Evolutionary conservation across 164 flowering plant species (phyloP).

Genomic region (Berberis vulgaris): DNA sequence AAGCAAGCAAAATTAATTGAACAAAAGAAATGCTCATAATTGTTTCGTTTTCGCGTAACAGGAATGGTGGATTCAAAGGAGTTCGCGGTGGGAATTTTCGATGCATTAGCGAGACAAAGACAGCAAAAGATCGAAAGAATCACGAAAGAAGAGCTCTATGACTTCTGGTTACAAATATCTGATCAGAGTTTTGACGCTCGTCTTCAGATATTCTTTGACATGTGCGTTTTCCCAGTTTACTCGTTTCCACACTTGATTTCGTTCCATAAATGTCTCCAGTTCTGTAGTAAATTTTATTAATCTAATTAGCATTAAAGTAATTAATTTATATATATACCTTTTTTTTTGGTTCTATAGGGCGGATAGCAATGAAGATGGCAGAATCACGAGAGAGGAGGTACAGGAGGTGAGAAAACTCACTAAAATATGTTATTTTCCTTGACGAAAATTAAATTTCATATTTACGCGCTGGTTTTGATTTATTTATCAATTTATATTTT

Average conservation of each 20-base stretch:
- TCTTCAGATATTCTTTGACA: conserved; percentile 94
- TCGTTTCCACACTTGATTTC: not conserved
- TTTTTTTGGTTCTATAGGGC: conserved; percentile 41
- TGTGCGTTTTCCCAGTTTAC: conserved; percentile 25
- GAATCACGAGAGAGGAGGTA: conserved; percentile 81
- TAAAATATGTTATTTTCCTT: too few species aligned
- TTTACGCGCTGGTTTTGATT: not conserved
- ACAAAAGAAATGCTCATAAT: not conserved
- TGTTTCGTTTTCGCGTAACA: conserved; percentile 7
- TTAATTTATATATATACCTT: not conserved
- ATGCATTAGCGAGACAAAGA: conserved; percentile 67
- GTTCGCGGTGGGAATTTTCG: conserved; percentile 79
- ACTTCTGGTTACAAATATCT: conserved; percentile 82
- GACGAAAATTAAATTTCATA: too few species aligned
- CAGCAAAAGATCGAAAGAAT: conserved; percentile 41
- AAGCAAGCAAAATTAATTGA: too few species aligned
- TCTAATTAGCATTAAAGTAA: not conserved
- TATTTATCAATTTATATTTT: not conserved
- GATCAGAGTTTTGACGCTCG: conserved; percentile 96
- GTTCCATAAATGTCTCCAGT: not conserved
- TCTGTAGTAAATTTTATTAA: not conserved
- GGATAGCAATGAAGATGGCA: conserved; percentile 89
- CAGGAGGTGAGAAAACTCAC: conserved; percentile 49
- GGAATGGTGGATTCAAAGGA: conserved; percentile 98
- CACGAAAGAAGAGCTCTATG: conserved; percentile 71